Base-by-base conservation (phyloP, 371 early-diverging fungal species). In the Mucor piriformis region DNA sequence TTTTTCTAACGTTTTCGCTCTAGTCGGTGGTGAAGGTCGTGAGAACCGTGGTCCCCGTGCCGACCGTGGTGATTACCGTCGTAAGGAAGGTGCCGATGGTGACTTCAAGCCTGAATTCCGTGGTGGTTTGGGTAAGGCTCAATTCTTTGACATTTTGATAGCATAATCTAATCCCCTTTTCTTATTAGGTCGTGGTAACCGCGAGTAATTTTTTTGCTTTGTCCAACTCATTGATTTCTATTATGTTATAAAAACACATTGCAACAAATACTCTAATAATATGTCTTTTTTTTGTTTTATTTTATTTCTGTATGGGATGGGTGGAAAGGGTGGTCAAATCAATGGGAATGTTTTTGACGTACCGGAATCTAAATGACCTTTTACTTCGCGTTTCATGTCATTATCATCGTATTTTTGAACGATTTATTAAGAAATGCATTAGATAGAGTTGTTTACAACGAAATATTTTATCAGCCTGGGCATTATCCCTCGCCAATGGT, bases 41-140 rank as follows among this genome's bases (percentile, higher is more conserved):
- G 79, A 78, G 60, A 74, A 74, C 69, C 85, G 88, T 73, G 81
- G 79, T 74, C 79, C 80, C 59, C 85, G 87, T 73, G 81, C 86
- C 77, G 87, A 84, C 52, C 87, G 91, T 66, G 94, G 91, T 74
- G 91, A 84, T 58, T 95, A 95, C 88, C 85, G 92, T 64, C 93
- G 95, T 66, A 94, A 95, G 90, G 95, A 95, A 82, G 42, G 42
- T 69, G 94, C 95, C 69, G 71, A 87, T 53, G 94, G 93, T 72
- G 92, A 92, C 83, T 95, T 90, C 88, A 88, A 90, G 83, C 96
- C 97, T 64, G 94, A 95, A 83, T 97, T 97, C 92, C 89, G 88
- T 82, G 85, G 89, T 82, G 87, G 89, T 73, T 78, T 87, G 72
- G 89, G 91, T 77, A 79, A 68, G 70, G 63, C 18, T 13, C n/a